Evolutionary conservation across 2,329 filamentous ascomycete species (phyloP), one percentile per base, ranked within the genome.

Genomic region (Ophiostoma piceae): DNA sequence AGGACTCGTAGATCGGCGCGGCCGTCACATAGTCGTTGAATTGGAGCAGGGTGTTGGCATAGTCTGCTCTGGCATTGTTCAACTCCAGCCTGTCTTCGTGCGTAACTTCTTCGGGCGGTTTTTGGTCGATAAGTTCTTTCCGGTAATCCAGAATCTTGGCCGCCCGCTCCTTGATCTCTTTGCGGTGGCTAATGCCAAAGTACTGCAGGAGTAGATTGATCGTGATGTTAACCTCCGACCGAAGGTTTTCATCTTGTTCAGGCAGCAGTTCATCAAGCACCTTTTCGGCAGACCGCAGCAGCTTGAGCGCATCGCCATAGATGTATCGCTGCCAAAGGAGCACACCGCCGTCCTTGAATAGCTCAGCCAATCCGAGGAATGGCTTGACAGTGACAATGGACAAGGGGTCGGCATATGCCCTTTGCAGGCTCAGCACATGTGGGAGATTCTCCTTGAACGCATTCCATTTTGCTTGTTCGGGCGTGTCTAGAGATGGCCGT

Each of bases 31-130:
- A 71, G 66, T 72, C 72, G 67, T 73, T 71, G 60, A 72, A 73
- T 70, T 73, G 71, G 62, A 73, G 62, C 35, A 73, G 66, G 2
- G 72, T 72, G 69, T 73, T 73, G 68, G 72, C 72, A n/a, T 73
- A 73, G 64, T 73, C 72, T 9, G 72, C 72, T 9, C 67, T 67
- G 4, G 71, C 72, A n/a, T 72, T 68, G 64, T 66, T 70, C 19
- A 72, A 19, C 5, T 69, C 66, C 9, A 73, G 54, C 51, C 41
- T 37, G 35, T 71, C 70, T 19, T 71, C 70, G 2, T 22, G n/a
- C 7, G 62, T 67, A 32, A 65, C 60, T 2, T 4, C n/a, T 5
- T 19, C 67, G 11, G 43, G 41, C 1, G 4, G n/a, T n/a, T 57
- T 57, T 12, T 57, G n/a, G n/a, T 57, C 22, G n/a, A 57, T 57